Percentiles rank a stretch among this genome's conserved stretches.
phyloP scores from a whole-genome alignment of 352 stramenopile species.

The Elongisporangium anandrum region DNA sequence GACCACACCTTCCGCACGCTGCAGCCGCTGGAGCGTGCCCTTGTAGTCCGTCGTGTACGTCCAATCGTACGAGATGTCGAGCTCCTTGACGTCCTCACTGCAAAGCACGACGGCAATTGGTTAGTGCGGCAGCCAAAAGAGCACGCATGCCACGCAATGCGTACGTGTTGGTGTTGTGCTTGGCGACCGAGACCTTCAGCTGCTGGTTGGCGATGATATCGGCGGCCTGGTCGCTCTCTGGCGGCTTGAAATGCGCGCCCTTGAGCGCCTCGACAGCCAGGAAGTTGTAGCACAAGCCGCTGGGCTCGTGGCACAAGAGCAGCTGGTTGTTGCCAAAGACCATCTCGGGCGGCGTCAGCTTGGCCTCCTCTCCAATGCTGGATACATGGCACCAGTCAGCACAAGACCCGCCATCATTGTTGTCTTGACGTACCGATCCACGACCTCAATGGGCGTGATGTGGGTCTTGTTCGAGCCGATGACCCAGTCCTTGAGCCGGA shows the following conservation, averaged over 20 bases:
- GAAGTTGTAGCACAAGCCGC: slow-evolving; percentile 74
- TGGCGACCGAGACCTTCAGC: slow-evolving; percentile 76
- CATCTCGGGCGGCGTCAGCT: slow-evolving; percentile 82
- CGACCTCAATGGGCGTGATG: slow-evolving; percentile 69
- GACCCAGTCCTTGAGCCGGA: slow-evolving; percentile 55
- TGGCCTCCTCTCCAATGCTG: slow-evolving; percentile 54
- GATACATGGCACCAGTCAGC: slow-evolving; percentile 5
- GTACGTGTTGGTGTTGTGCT: slow-evolving; percentile 75
- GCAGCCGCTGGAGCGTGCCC: slow-evolving; percentile 56
- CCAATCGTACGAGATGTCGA: slow-evolving; percentile 83
- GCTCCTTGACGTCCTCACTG: slow-evolving; percentile 76
- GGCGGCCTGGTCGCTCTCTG: slow-evolving; percentile 26
- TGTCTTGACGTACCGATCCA: slow-evolving; percentile 68
- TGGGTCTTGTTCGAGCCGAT: slow-evolving; percentile 81
- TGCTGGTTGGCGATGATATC: slow-evolving; percentile 68
- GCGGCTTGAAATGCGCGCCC: slow-evolving; percentile 53
- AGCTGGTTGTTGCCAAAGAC: slow-evolving; percentile 84
- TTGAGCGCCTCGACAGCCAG: slow-evolving; percentile 72
- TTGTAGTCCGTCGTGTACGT: slow-evolving; percentile 85
- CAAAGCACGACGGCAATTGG: background rate
- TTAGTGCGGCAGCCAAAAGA: background rate
- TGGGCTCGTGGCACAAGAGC: slow-evolving; percentile 63
- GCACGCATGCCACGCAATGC: slow-evolving; percentile 9
- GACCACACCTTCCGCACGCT: slow-evolving; percentile 12
- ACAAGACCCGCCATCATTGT: too few relatives aligned